Base-by-base conservation (phyloP, 495 filamentous ascomycete genomes). In the Hypoxylon fuscum region DNA sequence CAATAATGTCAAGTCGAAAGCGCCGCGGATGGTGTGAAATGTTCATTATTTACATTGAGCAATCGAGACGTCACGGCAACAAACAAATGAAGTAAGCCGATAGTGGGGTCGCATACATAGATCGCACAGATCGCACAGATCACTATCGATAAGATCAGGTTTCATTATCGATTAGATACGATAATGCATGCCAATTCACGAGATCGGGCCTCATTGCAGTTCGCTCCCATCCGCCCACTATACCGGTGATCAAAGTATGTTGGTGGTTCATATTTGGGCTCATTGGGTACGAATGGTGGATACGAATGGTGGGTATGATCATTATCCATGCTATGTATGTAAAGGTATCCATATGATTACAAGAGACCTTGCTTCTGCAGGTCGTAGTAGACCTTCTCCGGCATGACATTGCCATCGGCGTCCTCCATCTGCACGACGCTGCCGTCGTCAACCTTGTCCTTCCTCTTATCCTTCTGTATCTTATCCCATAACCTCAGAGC, bases 381-480 rank as follows among this genome's bases (percentile, higher is more conserved):
- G 74, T 98, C 96, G 50, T 92, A 84, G 70, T 97, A 98, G 35
- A 98, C 92, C 79, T 96, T 96, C 79, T 96, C 89, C 0, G 96
- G 95, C 95, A 98, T 98, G 22, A 98, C 96, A 71, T 98, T 98
- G 40, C 95, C 95, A 70, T 96, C 90, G 0, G 85, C 90, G 76
- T 98, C 95, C 81, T 98, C 95, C 96, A 98, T 98, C 79, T 98
- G 92, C 27, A 96, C 91, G 1, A 98, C 85, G 43, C 90, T 90
- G 23, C 95, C 92, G 15, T 86, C 87, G 46, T 84, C 83, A 0
- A 87, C 82, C 64, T 87, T 87, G 65, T 87, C 83, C 77, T 88
- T 89, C 80, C 90, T 91, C 74, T 90, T 89, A 18, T 97, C 92
- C 18, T 86, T 76, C 75, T 94, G 88, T 21, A 98, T 88, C 79